A percentile compares a stretch with the other conserved stretches of the same genome.
These are phyloP conservation scores for Lathyrus sativus DNA, from an alignment of 306 rosid species.

Conservation along the genomic window DNA sequence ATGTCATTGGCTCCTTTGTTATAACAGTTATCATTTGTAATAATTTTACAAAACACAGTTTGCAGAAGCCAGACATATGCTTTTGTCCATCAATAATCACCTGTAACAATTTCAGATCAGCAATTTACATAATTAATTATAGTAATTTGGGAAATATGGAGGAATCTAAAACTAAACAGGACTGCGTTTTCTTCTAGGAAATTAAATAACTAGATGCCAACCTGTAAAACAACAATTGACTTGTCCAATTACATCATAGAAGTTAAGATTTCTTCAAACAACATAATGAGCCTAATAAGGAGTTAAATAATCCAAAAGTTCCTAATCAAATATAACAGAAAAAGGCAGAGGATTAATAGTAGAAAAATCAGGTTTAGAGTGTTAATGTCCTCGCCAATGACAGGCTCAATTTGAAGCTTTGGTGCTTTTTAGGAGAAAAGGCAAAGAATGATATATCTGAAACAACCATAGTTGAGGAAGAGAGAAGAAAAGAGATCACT, in stretches of 20 bases:
- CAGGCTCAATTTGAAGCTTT: not conserved
- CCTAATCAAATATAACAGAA: not conserved
- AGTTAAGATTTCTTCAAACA: not conserved
- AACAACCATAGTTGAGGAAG: constrained; percentile 6
- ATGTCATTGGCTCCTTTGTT: too few relatives aligned
- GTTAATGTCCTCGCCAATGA: not conserved
- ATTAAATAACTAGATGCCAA: not conserved
- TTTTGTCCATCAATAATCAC: not conserved
- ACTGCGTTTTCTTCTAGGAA: not conserved
- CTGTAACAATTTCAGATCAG: not conserved
- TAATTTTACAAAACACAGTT: too few relatives aligned
- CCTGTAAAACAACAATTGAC: not conserved
- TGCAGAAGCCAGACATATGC: too few relatives aligned
- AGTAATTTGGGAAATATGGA: not conserved
- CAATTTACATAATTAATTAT: not conserved
- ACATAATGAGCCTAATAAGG: not conserved
- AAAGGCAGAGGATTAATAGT: not conserved
- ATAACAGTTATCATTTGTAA: too few relatives aligned
- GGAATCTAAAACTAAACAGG: not conserved
- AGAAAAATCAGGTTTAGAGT: not conserved
- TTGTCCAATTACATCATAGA: not conserved
- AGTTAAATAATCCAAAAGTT: not conserved
- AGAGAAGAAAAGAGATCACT: constrained; percentile 45
- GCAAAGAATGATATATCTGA: not conserved
- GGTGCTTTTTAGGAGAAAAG: not conserved